These are phyloP conservation scores for Pseudogymnoascus sp. DNA, from an alignment of 2,329 filamentous ascomycete genomes.

Conservation along the genomic window DNA sequence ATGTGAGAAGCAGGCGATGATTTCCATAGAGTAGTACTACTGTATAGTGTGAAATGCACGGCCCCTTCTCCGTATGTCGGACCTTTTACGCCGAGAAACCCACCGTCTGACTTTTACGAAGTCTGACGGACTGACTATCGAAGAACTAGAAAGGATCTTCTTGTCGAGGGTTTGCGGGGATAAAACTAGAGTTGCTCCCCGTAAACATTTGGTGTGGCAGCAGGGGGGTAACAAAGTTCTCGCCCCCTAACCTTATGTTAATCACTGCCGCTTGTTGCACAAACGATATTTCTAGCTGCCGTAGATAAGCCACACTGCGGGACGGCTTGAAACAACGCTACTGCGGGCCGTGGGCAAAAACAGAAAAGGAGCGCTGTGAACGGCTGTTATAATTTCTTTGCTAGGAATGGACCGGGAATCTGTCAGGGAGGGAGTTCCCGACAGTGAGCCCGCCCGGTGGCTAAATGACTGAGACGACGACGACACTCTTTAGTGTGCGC, in stretches of 20 bases:
- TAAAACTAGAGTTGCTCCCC: background rate
- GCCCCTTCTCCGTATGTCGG: background rate
- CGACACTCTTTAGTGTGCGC: background rate
- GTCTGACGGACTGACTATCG: background rate
- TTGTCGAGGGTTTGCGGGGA: background rate
- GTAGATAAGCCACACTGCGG: background rate
- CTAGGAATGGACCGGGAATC: background rate
- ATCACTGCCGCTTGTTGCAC: background rate
- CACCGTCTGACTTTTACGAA: background rate
- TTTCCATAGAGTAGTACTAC: no score
- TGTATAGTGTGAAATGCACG: no score
- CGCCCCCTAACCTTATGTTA: conserved; percentile 3
- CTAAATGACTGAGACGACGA: background rate
- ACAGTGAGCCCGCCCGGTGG: background rate
- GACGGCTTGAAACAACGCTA: conserved; percentile 6
- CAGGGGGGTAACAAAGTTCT: background rate
- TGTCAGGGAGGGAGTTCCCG: background rate
- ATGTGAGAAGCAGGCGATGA: background rate
- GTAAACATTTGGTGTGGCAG: background rate
- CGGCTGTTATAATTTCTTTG: background rate
- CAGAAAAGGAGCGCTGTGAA: background rate
- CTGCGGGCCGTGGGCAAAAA: background rate
- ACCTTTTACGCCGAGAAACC: background rate
- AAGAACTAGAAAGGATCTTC: background rate
- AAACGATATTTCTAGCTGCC: background rate